A percentile compares a stretch with the other conserved stretches of the same genome.
Conservation (phyloP, 306 rosid species). For the Echinosophora koreensis region DNA sequence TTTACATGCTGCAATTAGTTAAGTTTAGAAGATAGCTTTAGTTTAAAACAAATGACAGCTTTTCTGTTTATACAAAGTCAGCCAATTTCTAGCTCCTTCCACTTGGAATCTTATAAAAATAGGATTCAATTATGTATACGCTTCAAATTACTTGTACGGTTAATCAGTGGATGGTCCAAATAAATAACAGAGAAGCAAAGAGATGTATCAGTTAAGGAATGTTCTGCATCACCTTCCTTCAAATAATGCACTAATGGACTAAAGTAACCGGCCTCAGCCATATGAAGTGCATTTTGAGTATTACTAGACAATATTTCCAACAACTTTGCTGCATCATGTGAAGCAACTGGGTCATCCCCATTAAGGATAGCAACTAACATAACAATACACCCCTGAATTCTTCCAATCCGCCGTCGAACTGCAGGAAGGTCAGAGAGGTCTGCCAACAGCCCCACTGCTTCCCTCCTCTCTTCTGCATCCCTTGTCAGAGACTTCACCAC, state of each 20-base stretch:
- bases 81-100: slow-evolving; percentile 1
- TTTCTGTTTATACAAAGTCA: background rate
- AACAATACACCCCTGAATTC: slow-evolving; percentile 89
- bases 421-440: slow-evolving; percentile 70
- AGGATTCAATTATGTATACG: background rate
- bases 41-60: background rate
- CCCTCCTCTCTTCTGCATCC: slow-evolving; percentile 83
- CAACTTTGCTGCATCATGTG: slow-evolving; percentile 69
- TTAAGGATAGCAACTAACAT: slow-evolving; percentile 83
- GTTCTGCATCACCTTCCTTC: slow-evolving; percentile 67
- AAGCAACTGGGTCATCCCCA: slow-evolving; percentile 78
- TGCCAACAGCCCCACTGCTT: slow-evolving; percentile 78
- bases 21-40: background rate
- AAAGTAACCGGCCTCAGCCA: slow-evolving; percentile 97
- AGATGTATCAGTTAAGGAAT: slow-evolving; percentile 25
- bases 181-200: background rate
- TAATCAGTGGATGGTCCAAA: slow-evolving; percentile 15
- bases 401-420: slow-evolving; percentile 76
- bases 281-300: slow-evolving; percentile 88
- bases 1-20: slow-evolving; percentile 14
- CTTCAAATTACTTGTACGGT: background rate
- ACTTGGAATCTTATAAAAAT: slow-evolving; percentile 2
- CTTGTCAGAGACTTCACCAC: slow-evolving; percentile 78
- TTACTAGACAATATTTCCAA: slow-evolving; percentile 74
- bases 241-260: slow-evolving; percentile 79